Base-by-base conservation (phyloP, 1,139 yeast genomes). In the Zygoascus hellenicus region DNA sequence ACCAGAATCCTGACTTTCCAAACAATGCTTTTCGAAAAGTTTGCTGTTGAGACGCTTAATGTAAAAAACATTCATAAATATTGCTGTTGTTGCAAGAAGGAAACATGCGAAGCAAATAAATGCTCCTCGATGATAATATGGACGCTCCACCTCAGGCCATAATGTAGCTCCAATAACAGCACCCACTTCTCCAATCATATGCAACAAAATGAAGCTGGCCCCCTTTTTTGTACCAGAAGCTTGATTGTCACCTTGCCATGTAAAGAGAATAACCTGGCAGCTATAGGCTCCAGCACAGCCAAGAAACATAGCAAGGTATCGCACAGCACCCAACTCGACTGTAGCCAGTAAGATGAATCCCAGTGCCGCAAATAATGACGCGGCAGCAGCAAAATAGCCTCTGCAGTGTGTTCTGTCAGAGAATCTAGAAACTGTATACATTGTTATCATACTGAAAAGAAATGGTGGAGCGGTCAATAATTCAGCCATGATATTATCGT, bases 201-300 rank as follows among this genome's bases (percentile, higher is more conserved):
- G 59, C 32, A 61, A 48, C 40, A 61, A 43, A 19, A 59, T 54
- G 43, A 50, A 55, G 6, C 62, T 62, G 14, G 54, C 51, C 17
- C 61, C 61, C 31, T 58, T 53, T n/a, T 54, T 51, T 11, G 58
- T 44, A 41, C 60, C 63, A 11, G 61, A 50, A 13, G 62, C 62
- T 41, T 62, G 65, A 49, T 63, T 62, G 48, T 63, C 63, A 32
- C 58, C 59, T n/a, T 54, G 53, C 67, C 67, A 63, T 9, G 62
- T 53, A 35, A 61, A 48, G 38, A 57, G 53, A 38, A 60, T 42
- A 3, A 61, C 48, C n/a, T 59, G 58, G 10, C 58, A 57, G 9
- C 63, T 54, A 49, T 57, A 62, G 26, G 59, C 54, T 4, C 66
- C 67, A 16, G 58, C 53, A 9, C 63, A 53, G 2, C 60, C 63